A percentile compares a stretch with the other conserved stretches of the same genome.
These are phyloP conservation scores for Saccharomyces uvarum DNA, from an alignment of 1,139 yeast species.

Conservation along the genomic window DNA sequence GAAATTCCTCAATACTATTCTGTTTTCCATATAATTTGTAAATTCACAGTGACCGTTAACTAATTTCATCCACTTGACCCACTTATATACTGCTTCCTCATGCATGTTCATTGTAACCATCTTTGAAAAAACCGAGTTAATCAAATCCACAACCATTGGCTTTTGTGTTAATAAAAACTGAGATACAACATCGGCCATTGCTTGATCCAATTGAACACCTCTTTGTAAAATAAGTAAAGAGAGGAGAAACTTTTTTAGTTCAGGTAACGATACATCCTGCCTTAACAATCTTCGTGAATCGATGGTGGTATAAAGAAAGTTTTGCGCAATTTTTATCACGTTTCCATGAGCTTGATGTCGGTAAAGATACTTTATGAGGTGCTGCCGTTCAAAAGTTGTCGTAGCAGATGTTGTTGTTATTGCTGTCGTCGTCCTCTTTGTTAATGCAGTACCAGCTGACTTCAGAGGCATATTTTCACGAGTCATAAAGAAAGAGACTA, in stretches of 20 bases:
- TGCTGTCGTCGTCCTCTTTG: not conserved
- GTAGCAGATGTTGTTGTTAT: not conserved
- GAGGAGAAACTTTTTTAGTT: constrained; percentile 17
- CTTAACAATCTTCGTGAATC: constrained; percentile 2
- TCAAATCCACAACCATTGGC: constrained; percentile 10
- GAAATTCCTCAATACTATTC: constrained; percentile 12
- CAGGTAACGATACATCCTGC: constrained; percentile 15
- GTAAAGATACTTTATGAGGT: constrained; percentile 14
- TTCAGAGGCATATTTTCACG: not conserved
- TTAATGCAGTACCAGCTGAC: not conserved
- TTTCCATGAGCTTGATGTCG: constrained; percentile 12
- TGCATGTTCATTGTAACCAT: constrained; percentile 4
- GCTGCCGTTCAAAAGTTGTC: constrained; percentile 9
- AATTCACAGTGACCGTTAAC: constrained; percentile 25
- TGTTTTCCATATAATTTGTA: constrained; percentile 16
- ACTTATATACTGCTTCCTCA: constrained; percentile 14
- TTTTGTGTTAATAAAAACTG: constrained; percentile 19
- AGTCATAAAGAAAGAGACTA: not conserved
- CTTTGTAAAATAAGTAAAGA: constrained; percentile 13
- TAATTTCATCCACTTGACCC: constrained; percentile 22
- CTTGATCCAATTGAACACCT: constrained; percentile 10
- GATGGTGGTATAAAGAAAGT: constrained; percentile 9
- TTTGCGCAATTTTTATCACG: constrained; percentile 11
- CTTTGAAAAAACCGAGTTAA: constrained; percentile 13
- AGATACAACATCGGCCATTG: constrained; percentile 15